Base-by-base conservation (phyloP, 345 rosid genomes). In the Gossypium anomalum region DNA sequence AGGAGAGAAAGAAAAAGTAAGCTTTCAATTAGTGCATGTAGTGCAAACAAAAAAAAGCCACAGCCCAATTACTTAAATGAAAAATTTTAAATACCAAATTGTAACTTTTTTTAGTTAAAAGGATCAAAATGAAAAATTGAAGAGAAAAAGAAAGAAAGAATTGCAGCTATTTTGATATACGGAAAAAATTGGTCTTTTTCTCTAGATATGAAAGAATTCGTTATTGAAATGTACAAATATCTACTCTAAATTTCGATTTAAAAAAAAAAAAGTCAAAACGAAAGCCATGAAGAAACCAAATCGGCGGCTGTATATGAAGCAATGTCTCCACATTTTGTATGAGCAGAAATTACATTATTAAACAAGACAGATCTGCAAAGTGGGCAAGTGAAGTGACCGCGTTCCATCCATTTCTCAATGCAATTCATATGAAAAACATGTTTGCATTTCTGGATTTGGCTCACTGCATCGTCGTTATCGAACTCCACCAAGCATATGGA, bases 391-490 rank as follows among this genome's bases (percentile, higher is more conserved):
- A 87, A 84, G 47, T 85, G 84, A 51, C 77, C 80, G 38, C 81
- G 81, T 7, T 88, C 85, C 4, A 87, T 53, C 97, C 98, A 93
- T 55, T 79, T 78, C 20, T 85, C 84, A 11, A 89, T 87, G 85
- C 97, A 93, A 19, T 82, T 75, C 61, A 66, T 51, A 55, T 93
- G 98, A 81, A 91, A 91, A 49, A 88, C 79, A 63, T 89, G 97
- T n/a, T 78, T 67, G n/a, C 98, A 89, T 73, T 85, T 84, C 0
- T 78, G 75, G 25, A 89, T 82, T 77, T 82, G 79, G 77, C 88
- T 88, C 75, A 85, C 92, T 7, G 17, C 74, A n/a, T 86, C 92
- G 73, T 81, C 87, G 27, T 62, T 74, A 75, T 84, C 82, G 38
- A 88, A 86, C 61, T 86, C 90, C 76, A 49, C 78, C 78, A 90